These are phyloP conservation scores for Penicillium sp. DNA, from an alignment of 2,329 filamentous ascomycete species.

Conservation along the genomic window DNA sequence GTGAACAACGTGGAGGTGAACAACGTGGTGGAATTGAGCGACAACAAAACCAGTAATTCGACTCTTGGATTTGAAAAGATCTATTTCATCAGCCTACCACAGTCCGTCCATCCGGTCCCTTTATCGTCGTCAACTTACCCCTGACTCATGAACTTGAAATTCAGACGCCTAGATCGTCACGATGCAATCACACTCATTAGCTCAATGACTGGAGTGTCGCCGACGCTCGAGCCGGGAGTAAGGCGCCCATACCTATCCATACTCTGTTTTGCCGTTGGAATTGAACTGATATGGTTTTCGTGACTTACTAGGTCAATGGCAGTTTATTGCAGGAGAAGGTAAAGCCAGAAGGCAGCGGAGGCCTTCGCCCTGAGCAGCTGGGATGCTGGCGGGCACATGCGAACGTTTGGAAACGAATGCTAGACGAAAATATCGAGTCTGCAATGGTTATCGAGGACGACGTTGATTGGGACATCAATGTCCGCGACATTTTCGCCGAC, in stretches of 20 bases:
- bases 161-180: conserved; percentile 6
- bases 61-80: conserved; percentile 10
- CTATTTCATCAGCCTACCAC: conserved; percentile 7
- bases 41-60: neutral
- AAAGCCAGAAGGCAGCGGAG: conserved; percentile 2
- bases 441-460: conserved; percentile 8
- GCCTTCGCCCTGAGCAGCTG: conserved; percentile 7
- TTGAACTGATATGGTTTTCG: neutral
- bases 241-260: neutral
- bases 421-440: conserved; percentile 4
- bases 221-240: conserved; percentile 6
- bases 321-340: conserved; percentile 5
- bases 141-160: neutral
- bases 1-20: too few species aligned
- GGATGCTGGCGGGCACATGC: conserved; percentile 11
- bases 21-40: neutral
- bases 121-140: neutral
- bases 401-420: conserved; percentile 9
- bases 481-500: conserved; percentile 7
- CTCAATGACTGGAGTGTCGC: neutral
- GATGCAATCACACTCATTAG: conserved; percentile 7
- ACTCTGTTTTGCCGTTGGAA: neutral
- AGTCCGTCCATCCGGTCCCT: neutral
- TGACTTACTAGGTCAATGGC: conserved; percentile 4
- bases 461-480: conserved; percentile 6